Evolutionary conservation across 768 basidiomycete genomes (phyloP).

Genomic region (Fistulinella prunicolor): DNA sequence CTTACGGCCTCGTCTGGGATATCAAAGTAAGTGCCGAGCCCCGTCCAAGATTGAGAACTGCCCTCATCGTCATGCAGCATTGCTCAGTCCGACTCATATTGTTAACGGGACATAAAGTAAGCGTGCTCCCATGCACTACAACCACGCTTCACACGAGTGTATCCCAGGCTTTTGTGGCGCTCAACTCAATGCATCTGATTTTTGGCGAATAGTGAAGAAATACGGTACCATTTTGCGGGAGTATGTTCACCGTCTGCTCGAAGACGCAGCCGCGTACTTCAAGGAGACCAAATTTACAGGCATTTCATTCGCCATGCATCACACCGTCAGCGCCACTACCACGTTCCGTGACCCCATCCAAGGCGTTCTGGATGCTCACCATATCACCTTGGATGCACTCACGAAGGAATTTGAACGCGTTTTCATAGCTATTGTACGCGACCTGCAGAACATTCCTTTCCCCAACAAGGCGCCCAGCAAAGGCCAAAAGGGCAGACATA

Average conservation of each 20-base stretch:
- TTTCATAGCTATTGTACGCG: constrained; percentile 1
- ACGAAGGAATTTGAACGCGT: constrained; percentile 8
- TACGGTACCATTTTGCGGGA: not conserved
- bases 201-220: constrained; percentile 11
- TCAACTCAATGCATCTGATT: too few relatives aligned
- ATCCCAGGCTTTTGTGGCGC: too few relatives aligned
- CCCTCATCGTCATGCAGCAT: too few relatives aligned
- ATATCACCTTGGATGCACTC: constrained; percentile 7
- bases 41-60: too few relatives aligned
- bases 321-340: constrained; percentile 10
- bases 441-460: constrained; percentile 1
- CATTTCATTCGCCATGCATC: not conserved
- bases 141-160: too few relatives aligned
- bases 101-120: too few relatives aligned
- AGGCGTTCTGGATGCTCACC: constrained; percentile 1
- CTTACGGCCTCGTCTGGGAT: too few relatives aligned
- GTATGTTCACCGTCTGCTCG: constrained; percentile 7
- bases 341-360: constrained; percentile 12
- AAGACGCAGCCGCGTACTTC: not conserved
- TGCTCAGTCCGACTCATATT: too few relatives aligned
- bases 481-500: constrained; percentile 1
- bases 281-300: constrained; percentile 6
- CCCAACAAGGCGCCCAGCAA: constrained; percentile 1
- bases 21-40: too few relatives aligned
- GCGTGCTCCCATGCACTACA: too few relatives aligned